Base-by-base conservation (phyloP, 1,284 basidiomycete genomes). In the Microbotryum silenes-acaulis region DNA sequence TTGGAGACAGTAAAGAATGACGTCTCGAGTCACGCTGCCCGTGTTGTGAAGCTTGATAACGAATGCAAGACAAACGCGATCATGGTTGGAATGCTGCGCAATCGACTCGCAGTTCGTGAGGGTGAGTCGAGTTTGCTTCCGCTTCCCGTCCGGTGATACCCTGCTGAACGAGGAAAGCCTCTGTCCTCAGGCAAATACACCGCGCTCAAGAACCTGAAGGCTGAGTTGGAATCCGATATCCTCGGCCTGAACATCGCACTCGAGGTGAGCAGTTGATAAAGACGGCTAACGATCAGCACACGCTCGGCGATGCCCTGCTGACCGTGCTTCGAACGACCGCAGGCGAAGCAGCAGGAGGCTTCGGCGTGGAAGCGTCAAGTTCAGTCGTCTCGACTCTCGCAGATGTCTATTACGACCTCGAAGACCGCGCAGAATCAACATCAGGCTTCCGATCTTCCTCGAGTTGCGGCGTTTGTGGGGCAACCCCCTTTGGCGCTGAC, bases 171-270 rank as follows among this genome's bases (percentile, higher is more conserved):
- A 18, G 14, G 9, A 20, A 4, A 0, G 25, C 7, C 33, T 27
- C 21, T 8, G 0, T 6, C 14, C 9, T 12, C 57, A 68, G 66
- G 63, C 52, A 63, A 62, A 25, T 42, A 63, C 31, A 31, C 62
- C 16, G 59, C 57, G 49, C 60, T 68, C n/a, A 66, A 66, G 54
- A 66, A 68, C 54, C 53, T 60, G 8, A 56, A 56, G 18, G 60
- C 60, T 5, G 64, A 66, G 51, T 60, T 64, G 21, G 62, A 66
- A 18, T 64, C 64, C 20, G 67, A 68, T 18, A 59, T 64, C 18
- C 59, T 68, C 21, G 62, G 67, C 12, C 56, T 68, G 51, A 68
- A 68, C 57, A 66, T 68, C 18, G 67, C 67, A 6, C 62, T 68
- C 45, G 62, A 68, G 20, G 66, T 64, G 20, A 14, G 64, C 23